Conservation (phyloP, 1,139 yeast genomes). For the Magnusiomyces magnusii region DNA sequence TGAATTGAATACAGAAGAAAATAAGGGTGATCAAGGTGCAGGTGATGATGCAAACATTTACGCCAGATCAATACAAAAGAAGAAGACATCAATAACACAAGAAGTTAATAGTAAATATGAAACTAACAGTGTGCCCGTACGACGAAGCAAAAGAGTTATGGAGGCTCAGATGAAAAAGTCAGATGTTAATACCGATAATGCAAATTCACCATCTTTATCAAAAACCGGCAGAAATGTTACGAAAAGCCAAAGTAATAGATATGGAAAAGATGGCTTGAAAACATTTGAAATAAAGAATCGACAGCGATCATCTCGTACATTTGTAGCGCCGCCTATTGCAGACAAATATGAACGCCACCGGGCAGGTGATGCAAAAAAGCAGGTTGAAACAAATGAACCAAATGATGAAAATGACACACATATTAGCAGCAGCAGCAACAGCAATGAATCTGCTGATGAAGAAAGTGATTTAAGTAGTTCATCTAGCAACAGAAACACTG, state of each 20-base stretch:
- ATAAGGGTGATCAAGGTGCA: not conserved
- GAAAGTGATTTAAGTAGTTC: not conserved
- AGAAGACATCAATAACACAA: not conserved
- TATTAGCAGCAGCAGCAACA: not conserved
- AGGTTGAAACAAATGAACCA: not conserved
- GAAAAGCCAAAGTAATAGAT: not conserved
- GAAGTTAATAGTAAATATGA: not conserved
- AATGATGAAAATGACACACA: not conserved
- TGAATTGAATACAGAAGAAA: not conserved
- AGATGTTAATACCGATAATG: not conserved
- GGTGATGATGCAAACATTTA: not conserved
- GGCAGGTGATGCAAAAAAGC: not conserved
- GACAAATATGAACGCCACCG: not conserved
- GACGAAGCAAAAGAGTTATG: not conserved
- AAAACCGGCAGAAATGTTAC: not conserved
- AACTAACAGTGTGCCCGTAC: not conserved
- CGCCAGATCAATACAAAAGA: not conserved
- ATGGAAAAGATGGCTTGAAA: not conserved
- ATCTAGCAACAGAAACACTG: not conserved
- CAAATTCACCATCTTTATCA: not conserved
- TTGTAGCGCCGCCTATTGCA: not conserved
- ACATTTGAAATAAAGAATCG: not conserved
- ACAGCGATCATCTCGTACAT: not conserved
- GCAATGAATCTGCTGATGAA: not conserved
- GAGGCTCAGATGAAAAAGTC: not conserved